phyloP scores from a whole-genome alignment of 1,139 yeast species.

The Suhomyces ambrosiae region DNA sequence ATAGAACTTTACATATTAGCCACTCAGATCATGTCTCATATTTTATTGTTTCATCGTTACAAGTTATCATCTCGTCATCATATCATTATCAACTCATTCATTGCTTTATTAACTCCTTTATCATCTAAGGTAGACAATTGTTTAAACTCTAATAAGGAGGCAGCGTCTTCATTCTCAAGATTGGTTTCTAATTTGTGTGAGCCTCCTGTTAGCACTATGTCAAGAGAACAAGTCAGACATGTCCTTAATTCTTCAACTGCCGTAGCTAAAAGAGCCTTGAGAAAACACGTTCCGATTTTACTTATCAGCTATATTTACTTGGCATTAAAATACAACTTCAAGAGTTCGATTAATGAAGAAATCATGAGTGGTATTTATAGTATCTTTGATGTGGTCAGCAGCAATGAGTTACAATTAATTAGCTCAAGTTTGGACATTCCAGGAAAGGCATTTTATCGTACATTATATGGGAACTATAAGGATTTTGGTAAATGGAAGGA shows the following conservation, averaged over 20 bases:
- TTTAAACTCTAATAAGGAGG: slow-evolving; percentile 24
- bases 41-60: slow-evolving; percentile 68
- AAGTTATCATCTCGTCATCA: slow-evolving; percentile 76
- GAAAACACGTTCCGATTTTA: slow-evolving; percentile 66
- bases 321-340: slow-evolving; percentile 54
- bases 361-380: slow-evolving; percentile 60
- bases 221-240: slow-evolving; percentile 22
- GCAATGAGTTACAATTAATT: slow-evolving; percentile 63
- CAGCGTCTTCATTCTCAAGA: slow-evolving; percentile 57
- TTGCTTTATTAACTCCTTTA: slow-evolving; percentile 50
- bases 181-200: slow-evolving; percentile 72
- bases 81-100: slow-evolving; percentile 52
- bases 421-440: slow-evolving; percentile 70
- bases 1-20: slow-evolving; percentile 34
- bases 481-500: slow-evolving; percentile 85
- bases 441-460: slow-evolving; percentile 68
- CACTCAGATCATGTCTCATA: slow-evolving; percentile 52
- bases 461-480: slow-evolving; percentile 71
- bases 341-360: slow-evolving; percentile 49
- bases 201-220: slow-evolving; percentile 41
- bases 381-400: slow-evolving; percentile 70
- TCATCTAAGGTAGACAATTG: slow-evolving; percentile 25
- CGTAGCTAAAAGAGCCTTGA: slow-evolving; percentile 56
- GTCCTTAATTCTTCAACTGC: slow-evolving; percentile 59
- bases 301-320: slow-evolving; percentile 56